A percentile compares a stretch with the other conserved stretches of the same genome.
phyloP scores from a whole-genome alignment of 345 rosid genomes.

The Pistacia vera region DNA sequence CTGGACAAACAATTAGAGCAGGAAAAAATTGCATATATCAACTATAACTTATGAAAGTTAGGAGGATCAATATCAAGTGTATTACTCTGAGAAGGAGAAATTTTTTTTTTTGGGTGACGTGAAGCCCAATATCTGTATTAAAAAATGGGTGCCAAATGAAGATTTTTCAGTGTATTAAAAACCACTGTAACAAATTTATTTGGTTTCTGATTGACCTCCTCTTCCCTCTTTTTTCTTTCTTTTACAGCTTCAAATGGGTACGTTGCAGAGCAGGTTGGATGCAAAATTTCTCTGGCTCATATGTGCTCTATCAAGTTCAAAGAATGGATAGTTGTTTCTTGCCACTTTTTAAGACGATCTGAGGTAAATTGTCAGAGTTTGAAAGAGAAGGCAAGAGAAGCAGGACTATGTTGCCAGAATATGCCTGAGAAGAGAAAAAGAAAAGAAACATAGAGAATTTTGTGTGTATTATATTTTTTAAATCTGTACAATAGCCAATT shows the following conservation, averaged over 20 bases:
- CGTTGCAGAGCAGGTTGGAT: constrained; percentile 86
- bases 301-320: constrained; percentile 99
- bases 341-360: constrained; percentile 85
- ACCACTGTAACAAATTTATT: no score
- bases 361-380: no score
- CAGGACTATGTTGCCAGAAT: no score
- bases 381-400: no score
- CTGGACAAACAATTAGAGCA: neutral
- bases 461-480: no score
- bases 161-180: neutral
- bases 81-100: neutral
- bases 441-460: no score
- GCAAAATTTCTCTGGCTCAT: constrained; percentile 98
- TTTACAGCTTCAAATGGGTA: constrained; percentile 90
- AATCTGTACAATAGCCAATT: no score
- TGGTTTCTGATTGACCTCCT: constrained; percentile 1
- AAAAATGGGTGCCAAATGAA: no score
- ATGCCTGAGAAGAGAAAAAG: no score
- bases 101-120: no score
- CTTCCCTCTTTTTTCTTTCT: neutral
- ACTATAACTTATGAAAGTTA: neutral
- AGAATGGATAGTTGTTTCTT: constrained; percentile 97
- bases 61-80: neutral
- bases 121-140: no score
- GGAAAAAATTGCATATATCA: neutral